Conservation (phyloP, 1,139 yeast genomes). For the Lodderomyces oxycetoniae region DNA sequence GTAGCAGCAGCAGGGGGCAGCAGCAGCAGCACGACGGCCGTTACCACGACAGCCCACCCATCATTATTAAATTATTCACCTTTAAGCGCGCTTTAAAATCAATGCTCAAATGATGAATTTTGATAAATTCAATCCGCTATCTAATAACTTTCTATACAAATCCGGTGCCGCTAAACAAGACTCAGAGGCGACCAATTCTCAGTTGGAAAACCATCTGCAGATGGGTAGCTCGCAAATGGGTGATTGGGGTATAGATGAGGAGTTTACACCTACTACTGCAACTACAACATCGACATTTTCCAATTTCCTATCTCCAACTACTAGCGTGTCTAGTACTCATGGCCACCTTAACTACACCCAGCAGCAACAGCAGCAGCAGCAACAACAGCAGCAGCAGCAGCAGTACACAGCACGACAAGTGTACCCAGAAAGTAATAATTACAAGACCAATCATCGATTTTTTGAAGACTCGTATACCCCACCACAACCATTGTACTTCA, state of each 20-base stretch:
- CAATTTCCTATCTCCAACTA: conserved; percentile 17
- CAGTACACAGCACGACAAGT: no score
- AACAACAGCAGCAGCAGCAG: conserved; percentile 3
- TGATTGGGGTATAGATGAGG: conserved; percentile 43
- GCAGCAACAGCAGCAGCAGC: conserved; percentile 8
- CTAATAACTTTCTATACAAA: conserved; percentile 10
- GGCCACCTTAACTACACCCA: no score
- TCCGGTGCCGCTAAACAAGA: conserved; percentile 1
- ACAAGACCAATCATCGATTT: not conserved
- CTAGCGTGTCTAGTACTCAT: no score
- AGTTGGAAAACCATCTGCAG: no score
- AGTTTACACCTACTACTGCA: conserved; percentile 10
- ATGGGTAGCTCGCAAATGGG: conserved; percentile 21
- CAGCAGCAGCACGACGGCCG: no score
- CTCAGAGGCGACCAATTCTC: not conserved
- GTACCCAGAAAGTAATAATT: conserved; percentile 4
- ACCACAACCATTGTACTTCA: conserved; percentile 3
- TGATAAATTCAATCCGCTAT: conserved; percentile 28
- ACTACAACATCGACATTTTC: conserved; percentile 10
- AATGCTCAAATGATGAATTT: no score
- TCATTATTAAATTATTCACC: no score
- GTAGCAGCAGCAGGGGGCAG: no score
- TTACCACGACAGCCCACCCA: no score
- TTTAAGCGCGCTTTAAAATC: no score
- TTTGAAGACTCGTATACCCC: conserved; percentile 7